These are phyloP conservation scores for Neurospora sp. DNA, from an alignment of 495 filamentous ascomycete genomes.

Conservation along the genomic window DNA sequence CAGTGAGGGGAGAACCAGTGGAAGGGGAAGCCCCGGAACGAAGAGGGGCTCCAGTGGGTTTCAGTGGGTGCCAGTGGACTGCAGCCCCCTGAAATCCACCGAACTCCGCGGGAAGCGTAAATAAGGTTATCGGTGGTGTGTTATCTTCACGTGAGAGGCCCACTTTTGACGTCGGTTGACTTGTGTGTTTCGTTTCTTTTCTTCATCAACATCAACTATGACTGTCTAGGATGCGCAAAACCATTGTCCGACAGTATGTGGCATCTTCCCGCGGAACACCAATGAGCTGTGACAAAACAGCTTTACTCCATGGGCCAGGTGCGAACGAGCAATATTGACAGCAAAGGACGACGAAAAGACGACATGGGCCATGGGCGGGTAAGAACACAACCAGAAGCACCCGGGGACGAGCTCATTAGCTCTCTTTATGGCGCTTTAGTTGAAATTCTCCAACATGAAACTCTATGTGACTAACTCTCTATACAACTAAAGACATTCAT, in stretches of 20 bases:
- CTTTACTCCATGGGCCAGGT: neutral
- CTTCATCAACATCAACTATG: neutral
- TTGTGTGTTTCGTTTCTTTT: neutral
- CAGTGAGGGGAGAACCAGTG: neutral
- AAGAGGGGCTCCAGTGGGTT: neutral
- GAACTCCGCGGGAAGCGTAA: neutral
- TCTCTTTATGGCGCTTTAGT: neutral
- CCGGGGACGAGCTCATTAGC: neutral
- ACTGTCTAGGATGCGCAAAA: neutral
- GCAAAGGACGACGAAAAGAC: neutral
- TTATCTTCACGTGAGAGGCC: neutral
- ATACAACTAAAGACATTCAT: neutral
- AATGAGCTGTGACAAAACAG: neutral
- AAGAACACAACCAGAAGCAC: neutral
- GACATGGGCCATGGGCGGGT: neutral
- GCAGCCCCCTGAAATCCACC: neutral
- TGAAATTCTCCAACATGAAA: no score
- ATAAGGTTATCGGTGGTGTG: neutral
- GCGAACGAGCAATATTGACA: neutral
- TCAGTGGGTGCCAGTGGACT: neutral
- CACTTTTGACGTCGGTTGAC: neutral
- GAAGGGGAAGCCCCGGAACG: neutral
- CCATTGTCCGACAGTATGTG: neutral
- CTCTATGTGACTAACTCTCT: no score
- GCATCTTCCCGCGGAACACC: neutral